A percentile compares a stretch with the other conserved stretches of the same genome.
phyloP scores from a whole-genome alignment of 495 filamentous ascomycete species.

The Thermothielavioides terrestris region DNA sequence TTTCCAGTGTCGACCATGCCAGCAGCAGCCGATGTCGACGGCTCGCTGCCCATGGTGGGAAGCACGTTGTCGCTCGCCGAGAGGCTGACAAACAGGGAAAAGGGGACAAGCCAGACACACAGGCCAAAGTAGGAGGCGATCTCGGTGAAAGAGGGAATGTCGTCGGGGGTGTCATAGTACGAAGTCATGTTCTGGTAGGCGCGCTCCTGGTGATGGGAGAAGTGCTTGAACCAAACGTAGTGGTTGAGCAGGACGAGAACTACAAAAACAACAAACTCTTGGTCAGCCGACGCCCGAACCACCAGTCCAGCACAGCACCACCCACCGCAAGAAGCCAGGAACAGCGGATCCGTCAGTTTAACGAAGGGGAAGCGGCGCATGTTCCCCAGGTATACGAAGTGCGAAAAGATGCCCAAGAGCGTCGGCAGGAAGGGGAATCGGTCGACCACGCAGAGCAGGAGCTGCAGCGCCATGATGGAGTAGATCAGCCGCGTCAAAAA shows the following conservation, averaged over 20 bases:
- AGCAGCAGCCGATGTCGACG: slow-evolving; percentile 25
- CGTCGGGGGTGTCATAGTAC: slow-evolving; percentile 48
- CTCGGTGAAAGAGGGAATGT: slow-evolving; percentile 81
- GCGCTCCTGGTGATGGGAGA: slow-evolving; percentile 53
- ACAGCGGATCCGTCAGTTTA: slow-evolving; percentile 79
- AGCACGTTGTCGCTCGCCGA: slow-evolving; percentile 91
- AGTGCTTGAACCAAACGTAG: slow-evolving; percentile 93
- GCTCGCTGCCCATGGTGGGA: slow-evolving; percentile 63
- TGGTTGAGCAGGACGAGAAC: slow-evolving; percentile 85
- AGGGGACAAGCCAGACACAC: slow-evolving; percentile 94
- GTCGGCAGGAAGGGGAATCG: slow-evolving; percentile 70
- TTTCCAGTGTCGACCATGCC: slow-evolving; percentile 28
- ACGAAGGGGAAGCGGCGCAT: slow-evolving; percentile 81
- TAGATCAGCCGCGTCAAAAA: slow-evolving; percentile 81
- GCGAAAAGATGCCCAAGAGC: slow-evolving; percentile 67
- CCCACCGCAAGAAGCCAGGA: slow-evolving; percentile 71
- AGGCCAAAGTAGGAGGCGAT: slow-evolving; percentile 94
- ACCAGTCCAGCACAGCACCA: slow-evolving; percentile 2
- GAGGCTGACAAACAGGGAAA: slow-evolving; percentile 86
- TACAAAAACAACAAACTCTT: slow-evolving; percentile 18
- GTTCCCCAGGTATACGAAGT: slow-evolving; percentile 84
- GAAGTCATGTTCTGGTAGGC: slow-evolving; percentile 39
- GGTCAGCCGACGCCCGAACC: not conserved
- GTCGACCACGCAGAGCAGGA: slow-evolving; percentile 71
- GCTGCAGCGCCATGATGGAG: slow-evolving; percentile 63